Evolutionary conservation across 192 early-diverging fungal genomes (phyloP).

Genomic region (Entomortierella chlamydospora): DNA sequence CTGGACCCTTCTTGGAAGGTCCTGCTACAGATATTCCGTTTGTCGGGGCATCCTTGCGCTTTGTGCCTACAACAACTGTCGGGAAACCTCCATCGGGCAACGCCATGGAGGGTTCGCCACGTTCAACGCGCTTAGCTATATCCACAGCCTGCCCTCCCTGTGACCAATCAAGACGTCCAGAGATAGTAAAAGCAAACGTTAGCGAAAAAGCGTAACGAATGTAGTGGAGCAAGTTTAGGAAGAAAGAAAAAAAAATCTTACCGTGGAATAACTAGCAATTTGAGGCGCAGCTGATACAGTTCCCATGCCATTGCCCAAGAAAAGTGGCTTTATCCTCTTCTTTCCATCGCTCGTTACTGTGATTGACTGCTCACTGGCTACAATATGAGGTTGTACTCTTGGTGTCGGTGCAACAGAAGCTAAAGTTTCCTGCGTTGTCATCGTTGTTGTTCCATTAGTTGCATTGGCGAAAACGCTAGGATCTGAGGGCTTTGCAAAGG

Average conservation of each 20-base stretch:
- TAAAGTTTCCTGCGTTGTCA: background rate
- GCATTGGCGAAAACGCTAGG: conserved; percentile 30
- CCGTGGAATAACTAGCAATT: background rate
- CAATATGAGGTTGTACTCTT: conserved; percentile 13
- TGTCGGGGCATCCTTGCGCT: conserved; percentile 53
- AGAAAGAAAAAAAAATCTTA: background rate
- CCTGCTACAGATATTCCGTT: conserved; percentile 12
- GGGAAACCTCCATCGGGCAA: conserved; percentile 56
- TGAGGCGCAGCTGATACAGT: background rate
- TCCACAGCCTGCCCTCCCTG: background rate
- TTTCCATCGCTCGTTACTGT: conserved; percentile 84
- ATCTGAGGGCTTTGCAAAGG: conserved; percentile 21
- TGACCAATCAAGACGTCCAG: too few species aligned
- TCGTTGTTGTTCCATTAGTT: background rate
- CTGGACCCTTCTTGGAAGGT: conserved; percentile 29
- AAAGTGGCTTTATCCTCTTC: conserved; percentile 84
- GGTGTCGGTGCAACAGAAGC: background rate
- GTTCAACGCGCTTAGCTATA: conserved; percentile 30
- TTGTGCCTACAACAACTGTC: conserved; percentile 58
- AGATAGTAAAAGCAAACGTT: background rate
- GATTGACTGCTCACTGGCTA: conserved; percentile 63
- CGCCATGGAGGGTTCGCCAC: conserved; percentile 51
- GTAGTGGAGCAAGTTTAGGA: too few species aligned
- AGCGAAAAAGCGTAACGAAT: too few species aligned
- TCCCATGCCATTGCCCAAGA: conserved; percentile 60